Conservation (phyloP, 2,329 filamentous ascomycete genomes). For the Arachnopeziza araneosa region DNA sequence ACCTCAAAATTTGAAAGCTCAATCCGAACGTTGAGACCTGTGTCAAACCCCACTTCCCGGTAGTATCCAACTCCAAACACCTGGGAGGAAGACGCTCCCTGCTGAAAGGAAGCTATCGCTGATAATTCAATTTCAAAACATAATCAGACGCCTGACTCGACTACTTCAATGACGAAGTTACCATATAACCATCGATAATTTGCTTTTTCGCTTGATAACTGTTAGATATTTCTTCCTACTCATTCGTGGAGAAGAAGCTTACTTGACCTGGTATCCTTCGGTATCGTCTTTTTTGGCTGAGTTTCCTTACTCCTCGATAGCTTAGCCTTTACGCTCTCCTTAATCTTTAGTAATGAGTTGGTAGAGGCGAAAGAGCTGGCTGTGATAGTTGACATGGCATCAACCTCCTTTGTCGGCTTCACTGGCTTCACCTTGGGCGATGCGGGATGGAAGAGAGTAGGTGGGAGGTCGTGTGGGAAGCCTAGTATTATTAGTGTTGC, state of each 20-base stretch:
- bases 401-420: constrained; percentile 8
- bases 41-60: not conserved
- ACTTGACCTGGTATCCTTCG: not conserved
- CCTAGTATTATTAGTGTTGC: constrained; percentile 8
- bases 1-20: not conserved
- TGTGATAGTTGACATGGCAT: constrained; percentile 20
- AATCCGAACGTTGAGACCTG: not conserved
- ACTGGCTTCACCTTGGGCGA: constrained; percentile 19
- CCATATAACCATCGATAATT: not conserved
- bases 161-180: not conserved
- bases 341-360: constrained; percentile 16
- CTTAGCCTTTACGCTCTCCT: constrained; percentile 18
- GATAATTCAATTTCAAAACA: not conserved
- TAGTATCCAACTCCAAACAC: not conserved
- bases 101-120: not conserved
- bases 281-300: not conserved
- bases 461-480: constrained; percentile 20
- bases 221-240: not conserved
- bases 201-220: not conserved
- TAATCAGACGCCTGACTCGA: not conserved
- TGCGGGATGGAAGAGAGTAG: constrained; percentile 21
- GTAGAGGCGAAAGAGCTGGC: constrained; percentile 24
- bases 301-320: constrained; percentile 1
- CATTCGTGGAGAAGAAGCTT: not conserved
- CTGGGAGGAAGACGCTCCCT: not conserved